Evolutionary conservation across 2,329 filamentous ascomycete genomes (phyloP), one percentile per base, ranked within the genome.

Genomic region (Sclerotinia nivalis): DNA sequence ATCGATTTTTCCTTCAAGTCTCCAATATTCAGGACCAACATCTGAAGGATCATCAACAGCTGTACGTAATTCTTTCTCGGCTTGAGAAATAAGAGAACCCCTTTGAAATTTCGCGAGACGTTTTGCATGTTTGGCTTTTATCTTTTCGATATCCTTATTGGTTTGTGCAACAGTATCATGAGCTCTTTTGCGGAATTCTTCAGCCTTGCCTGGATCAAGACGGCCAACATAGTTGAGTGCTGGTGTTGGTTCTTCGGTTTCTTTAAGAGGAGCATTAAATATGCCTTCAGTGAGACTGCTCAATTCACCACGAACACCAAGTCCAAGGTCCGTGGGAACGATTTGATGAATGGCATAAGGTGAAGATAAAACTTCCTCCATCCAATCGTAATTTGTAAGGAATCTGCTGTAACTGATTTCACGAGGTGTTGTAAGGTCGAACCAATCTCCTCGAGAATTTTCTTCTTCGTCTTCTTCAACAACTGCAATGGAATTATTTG

Each of bases 361-460:
- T 1, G 95, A 98, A 0, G 92, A 93, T 68, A 98, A 87, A 40
- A 99, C 90, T 81, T 99, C 95, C 78, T 98, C 96, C 93, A 99
- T 97, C 96, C 95, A 98, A 79, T 97, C 93, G 77, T 99, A 95
- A 76, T 99, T 96, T 78, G 97, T 93, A 78, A 91, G 91, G 80
- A 97, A 99, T 69, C 96, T 88, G 73, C 89, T 88, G 71, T 93
- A 84, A 75, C 93, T 97, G 72, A 99, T 91, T 73, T 99, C 96
- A 56, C 94, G 88, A 4, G 94, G 94, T 0, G 93, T 95, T 72
- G 97, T 84, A 73, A 93, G 88, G 78, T 99, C 96, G 76, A 99
- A 93, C 78, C 94, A 86, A 79, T 99, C 96, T 40, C 93, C 93
- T 28, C 92, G 86, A 9, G 91, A 91, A 4, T 91, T 91, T 77